phyloP scores from a whole-genome alignment of 23 red algal genomes.

The Gracilariopsis chorda region DNA sequence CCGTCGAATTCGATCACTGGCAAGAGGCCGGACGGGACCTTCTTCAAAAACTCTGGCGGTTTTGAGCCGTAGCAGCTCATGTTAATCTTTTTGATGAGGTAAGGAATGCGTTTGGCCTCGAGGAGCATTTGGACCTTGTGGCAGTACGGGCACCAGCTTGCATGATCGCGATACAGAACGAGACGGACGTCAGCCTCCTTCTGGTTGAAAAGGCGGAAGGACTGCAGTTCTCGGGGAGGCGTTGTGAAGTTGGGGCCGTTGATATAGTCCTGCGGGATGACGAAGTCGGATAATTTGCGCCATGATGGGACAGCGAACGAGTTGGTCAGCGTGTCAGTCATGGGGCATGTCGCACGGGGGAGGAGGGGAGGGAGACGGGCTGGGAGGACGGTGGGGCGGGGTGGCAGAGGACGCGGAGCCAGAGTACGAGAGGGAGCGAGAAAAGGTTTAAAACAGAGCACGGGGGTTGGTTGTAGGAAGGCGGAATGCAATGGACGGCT shows the following conservation, averaged over 20 bases:
- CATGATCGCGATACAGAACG: constrained; percentile 87
- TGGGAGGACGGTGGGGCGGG: not conserved
- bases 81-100: constrained; percentile 73
- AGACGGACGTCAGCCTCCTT: constrained; percentile 65
- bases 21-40: constrained; percentile 81
- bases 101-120: constrained; percentile 77
- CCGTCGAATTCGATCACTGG: constrained; percentile 82
- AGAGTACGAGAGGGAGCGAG: not conserved
- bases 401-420: not conserved
- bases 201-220: constrained; percentile 62
- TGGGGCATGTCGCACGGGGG: not conserved
- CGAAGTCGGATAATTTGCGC: not conserved
- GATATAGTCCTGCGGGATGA: constrained; percentile 24
- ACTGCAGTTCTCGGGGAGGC: constrained; percentile 49
- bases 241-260: constrained; percentile 54
- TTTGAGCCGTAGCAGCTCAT: constrained; percentile 95
- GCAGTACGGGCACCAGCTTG: constrained; percentile 93
- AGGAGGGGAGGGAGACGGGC: not conserved
- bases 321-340: not conserved
- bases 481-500: too few relatives aligned
- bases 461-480: too few relatives aligned
- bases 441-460: too few relatives aligned
- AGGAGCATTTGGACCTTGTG: constrained; percentile 84
- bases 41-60: constrained; percentile 67
- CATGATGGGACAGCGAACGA: not conserved